phyloP scores from a whole-genome alignment of 2,329 filamentous ascomycete species.

The Colletotrichum karsti region DNA sequence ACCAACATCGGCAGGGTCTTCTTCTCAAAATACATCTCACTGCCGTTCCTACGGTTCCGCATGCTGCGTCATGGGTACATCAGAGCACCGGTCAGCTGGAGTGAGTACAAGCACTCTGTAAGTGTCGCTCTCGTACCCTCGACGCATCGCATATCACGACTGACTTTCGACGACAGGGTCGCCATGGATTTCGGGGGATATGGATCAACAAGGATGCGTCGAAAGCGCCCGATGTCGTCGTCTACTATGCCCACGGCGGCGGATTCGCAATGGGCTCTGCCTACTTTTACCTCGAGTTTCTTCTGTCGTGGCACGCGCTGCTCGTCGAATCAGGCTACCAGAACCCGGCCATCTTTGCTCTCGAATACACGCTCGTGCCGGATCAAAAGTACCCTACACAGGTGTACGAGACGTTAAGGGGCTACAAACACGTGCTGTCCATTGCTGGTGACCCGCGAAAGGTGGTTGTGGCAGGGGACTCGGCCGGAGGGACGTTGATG shows the following conservation, averaged over 20 bases:
- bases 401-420: conserved; percentile 73
- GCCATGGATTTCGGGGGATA: conserved; percentile 61
- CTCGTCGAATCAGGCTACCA: conserved; percentile 71
- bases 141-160: background rate
- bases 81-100: conserved; percentile 70
- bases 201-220: conserved; percentile 73
- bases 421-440: conserved; percentile 75
- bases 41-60: conserved; percentile 80
- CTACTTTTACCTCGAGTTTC: conserved; percentile 87
- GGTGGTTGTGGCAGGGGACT: conserved; percentile 80
- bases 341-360: conserved; percentile 81
- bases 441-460: conserved; percentile 65
- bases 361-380: conserved; percentile 84
- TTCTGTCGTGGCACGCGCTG: conserved; percentile 75
- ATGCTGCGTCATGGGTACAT: conserved; percentile 77
- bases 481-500: conserved; percentile 78
- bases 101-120: conserved; percentile 57
- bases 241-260: conserved; percentile 86
- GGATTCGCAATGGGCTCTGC: conserved; percentile 85
- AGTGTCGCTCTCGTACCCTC: conserved; percentile 30
- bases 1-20: conserved; percentile 77
- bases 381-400: conserved; percentile 79
- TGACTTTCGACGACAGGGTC: conserved; percentile 19
- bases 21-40: conserved; percentile 76
- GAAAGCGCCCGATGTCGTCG: conserved; percentile 74